Percentiles rank a stretch among this genome's conserved stretches.
Evolutionary conservation across 2,329 filamentous ascomycete species (phyloP).

Genomic region (Aspergillus ruber): DNA sequence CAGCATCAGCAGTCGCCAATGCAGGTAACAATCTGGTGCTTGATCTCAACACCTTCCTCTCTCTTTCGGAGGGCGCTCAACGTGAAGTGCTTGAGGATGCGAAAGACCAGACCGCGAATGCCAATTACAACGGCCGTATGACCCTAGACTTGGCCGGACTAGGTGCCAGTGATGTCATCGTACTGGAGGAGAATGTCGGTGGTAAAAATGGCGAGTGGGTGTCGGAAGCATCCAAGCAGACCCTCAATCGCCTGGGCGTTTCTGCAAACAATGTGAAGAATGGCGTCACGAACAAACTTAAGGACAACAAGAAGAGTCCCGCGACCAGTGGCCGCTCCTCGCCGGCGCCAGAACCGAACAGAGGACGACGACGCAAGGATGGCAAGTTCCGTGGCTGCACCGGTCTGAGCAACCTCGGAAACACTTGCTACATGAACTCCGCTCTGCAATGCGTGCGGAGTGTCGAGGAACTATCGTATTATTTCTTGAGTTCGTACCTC

Average conservation of each 20-base stretch:
- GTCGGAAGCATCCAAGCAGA: slow-evolving; percentile 43
- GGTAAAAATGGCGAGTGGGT: slow-evolving; percentile 50
- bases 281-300: slow-evolving; percentile 26
- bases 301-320: slow-evolving; percentile 28
- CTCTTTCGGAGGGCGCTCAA: slow-evolving; percentile 57
- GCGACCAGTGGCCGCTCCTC: slow-evolving; percentile 59
- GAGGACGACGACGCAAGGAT: slow-evolving; percentile 58
- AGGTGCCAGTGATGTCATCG: slow-evolving; percentile 65
- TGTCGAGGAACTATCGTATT: slow-evolving; percentile 87
- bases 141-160: slow-evolving; percentile 62
- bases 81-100: slow-evolving; percentile 57
- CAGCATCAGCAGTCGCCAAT: slow-evolving; percentile 36
- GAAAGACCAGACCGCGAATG: slow-evolving; percentile 64
- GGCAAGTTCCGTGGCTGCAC: slow-evolving; percentile 69
- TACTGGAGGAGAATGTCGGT: slow-evolving; percentile 73
- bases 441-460: slow-evolving; percentile 90
- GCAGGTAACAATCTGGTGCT: slow-evolving; percentile 50
- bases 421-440: slow-evolving; percentile 99
- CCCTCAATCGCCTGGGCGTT: slow-evolving; percentile 46
- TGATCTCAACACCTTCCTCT: slow-evolving; percentile 56
- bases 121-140: slow-evolving; percentile 69
- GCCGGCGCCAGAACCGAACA: slow-evolving; percentile 62
- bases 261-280: slow-evolving; percentile 30
- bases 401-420: slow-evolving; percentile 83
- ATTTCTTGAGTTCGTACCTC: slow-evolving; percentile 59